Conservation (phyloP, 495 filamentous ascomycete genomes). For the Trichoderma gamsii region DNA sequence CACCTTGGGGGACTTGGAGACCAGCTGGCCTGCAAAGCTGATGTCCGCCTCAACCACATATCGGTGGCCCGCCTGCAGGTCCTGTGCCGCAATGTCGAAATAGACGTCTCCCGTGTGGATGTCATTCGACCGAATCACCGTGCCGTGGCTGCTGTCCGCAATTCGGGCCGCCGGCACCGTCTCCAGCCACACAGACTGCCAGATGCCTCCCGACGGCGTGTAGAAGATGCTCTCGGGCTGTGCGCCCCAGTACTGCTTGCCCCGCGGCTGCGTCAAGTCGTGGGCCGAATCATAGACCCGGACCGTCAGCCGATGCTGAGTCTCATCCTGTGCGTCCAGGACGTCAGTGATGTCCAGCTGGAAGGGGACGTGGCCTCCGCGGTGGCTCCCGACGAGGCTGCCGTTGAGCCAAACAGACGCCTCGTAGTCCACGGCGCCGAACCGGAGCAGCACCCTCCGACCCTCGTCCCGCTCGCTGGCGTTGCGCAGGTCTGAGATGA, state of each 20-base stretch:
- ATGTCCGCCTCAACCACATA: conserved; percentile 31
- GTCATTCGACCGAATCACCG: conserved; percentile 27
- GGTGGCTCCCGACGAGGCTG: conserved; percentile 43
- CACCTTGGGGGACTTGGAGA: conserved; percentile 30
- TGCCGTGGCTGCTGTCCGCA: conserved; percentile 28
- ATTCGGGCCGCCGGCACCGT: conserved; percentile 39
- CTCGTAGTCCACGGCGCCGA: conserved; percentile 58
- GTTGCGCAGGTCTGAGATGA: conserved; percentile 41
- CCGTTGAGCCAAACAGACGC: conserved; percentile 54
- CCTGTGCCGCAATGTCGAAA: conserved; percentile 24
- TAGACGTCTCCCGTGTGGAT: conserved; percentile 25
- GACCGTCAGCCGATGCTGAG: conserved; percentile 24
- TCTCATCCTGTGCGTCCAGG: conserved; percentile 31
- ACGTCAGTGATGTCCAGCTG: conserved; percentile 47
- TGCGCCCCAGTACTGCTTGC: conserved; percentile 40
- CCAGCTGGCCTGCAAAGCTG: conserved; percentile 23
- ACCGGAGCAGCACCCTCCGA: conserved; percentile 46
- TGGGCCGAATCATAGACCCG: conserved; percentile 41
- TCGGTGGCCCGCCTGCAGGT: conserved; percentile 25
- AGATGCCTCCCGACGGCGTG: conserved; percentile 56
- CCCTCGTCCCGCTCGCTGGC: conserved; percentile 26
- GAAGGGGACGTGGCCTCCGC: conserved; percentile 56
- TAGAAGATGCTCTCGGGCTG: conserved; percentile 57
- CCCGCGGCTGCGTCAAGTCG: conserved; percentile 44
- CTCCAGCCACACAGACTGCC: conserved; percentile 60